Base-by-base conservation (phyloP, 371 early-diverging fungal genomes). In the Mucor indicus region DNA sequence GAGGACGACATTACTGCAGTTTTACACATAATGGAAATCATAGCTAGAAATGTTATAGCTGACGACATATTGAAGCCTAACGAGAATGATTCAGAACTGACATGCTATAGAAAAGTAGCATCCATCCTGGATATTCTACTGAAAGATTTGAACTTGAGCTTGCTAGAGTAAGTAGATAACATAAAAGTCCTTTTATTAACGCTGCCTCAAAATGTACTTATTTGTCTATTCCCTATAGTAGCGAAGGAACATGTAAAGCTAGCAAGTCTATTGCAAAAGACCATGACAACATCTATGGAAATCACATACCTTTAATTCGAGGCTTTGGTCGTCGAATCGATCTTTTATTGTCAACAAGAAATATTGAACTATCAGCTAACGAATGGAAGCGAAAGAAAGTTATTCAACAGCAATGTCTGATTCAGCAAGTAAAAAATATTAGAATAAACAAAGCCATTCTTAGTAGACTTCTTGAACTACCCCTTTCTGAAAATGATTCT, bases 401-500 rank as follows among this genome's bases (percentile, higher is more conserved):
- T 30, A 35, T 47, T 45, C 41, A 21, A 1, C 46, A 44, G 19
- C 27, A 56, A 46, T 56, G 57, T 20, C 31, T 50, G 36, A 35
- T 36, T 41, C 57, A 56, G 13, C 57, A 56, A 46, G 37, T 16
- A 37, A 50, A 56, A 37, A 50, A 56, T 36, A 56, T 56, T 36
- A 48, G 55, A 55, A 48, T 48, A 32, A 55, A 55, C 55, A 55
- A 55, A 38, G 55, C 48, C 21, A 55, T 56, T 42, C 38, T 56
- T 21, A 56, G 46, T 17, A 41, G 10, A 40, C 47, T 56, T 42
- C 42, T 56, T 27, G 50, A 56, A 20, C 46, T 50, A 27, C 38
- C 50, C 36, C 41, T 35, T 49, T 49, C 44, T 40, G 40, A 41
- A 40, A 32, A 19, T 49, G 41, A 49, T 22, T 48, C 38, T 48